A percentile compares a stretch with the other conserved stretches of the same genome.
phyloP scores from a whole-genome alignment of 768 basidiomycete genomes.

The Lactifluus pinguis region DNA sequence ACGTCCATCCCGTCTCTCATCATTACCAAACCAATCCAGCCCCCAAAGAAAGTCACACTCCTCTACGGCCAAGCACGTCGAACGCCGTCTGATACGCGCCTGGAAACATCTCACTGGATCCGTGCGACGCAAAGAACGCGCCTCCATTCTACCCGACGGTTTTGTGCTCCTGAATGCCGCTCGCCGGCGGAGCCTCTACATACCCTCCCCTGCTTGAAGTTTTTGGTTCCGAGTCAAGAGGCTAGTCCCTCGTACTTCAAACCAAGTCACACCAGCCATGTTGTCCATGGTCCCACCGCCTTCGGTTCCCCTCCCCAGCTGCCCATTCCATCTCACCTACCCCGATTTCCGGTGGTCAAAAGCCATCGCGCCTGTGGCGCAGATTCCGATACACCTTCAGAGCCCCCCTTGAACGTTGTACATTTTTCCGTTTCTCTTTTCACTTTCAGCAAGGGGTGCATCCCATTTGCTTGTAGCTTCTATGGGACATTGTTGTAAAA shows the following conservation, averaged over 20 bases:
- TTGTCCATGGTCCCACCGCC: no score
- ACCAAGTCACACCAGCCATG: no score
- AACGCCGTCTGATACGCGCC: conserved; percentile 47
- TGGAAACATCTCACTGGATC: conserved; percentile 55
- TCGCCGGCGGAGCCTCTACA: conserved; percentile 37
- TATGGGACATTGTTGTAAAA: not conserved
- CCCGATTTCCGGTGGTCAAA: no score
- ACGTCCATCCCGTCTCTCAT: no score
- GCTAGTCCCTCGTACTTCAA: no score
- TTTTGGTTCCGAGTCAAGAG: no score
- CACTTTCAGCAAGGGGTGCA: not conserved
- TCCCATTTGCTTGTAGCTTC: not conserved
- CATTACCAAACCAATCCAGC: not conserved
- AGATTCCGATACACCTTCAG: no score
- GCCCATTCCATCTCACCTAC: no score
- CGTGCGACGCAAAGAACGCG: conserved; percentile 42
- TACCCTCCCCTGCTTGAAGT: not conserved
- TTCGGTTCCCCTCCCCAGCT: no score
- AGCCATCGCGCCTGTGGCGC: no score
- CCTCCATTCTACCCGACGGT: conserved; percentile 47
- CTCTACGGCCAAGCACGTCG: conserved; percentile 39
- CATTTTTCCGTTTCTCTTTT: not conserved
- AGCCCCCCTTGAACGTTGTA: no score
- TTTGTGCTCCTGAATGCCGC: conserved; percentile 50
- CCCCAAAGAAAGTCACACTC: conserved; percentile 19